Conservation (phyloP, 345 rosid genomes). For the Kernera saxatilis region DNA sequence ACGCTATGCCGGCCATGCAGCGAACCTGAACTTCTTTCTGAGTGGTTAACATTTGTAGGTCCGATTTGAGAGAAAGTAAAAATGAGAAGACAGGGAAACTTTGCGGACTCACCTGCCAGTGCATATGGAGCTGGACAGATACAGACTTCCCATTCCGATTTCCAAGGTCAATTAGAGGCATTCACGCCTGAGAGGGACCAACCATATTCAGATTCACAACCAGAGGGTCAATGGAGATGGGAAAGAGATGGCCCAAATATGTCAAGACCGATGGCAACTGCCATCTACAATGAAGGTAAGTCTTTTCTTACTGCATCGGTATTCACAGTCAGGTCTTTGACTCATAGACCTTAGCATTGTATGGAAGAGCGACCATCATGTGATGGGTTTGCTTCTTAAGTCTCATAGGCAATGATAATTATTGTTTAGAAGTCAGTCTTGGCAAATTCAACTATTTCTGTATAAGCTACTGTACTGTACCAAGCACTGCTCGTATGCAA, state of each 20-base stretch:
- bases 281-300: slow-evolving; percentile 56
- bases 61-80: not conserved
- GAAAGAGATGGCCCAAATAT: slow-evolving; percentile 66
- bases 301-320: not conserved
- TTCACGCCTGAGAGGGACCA: slow-evolving; percentile 89
- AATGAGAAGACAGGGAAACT: slow-evolving; percentile 74
- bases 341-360: not conserved
- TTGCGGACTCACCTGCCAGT: slow-evolving; percentile 48
- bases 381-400: not conserved
- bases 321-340: not conserved
- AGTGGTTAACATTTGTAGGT: not conserved
- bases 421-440: not conserved
- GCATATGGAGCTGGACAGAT: slow-evolving; percentile 54
- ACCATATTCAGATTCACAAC: slow-evolving; percentile 39
- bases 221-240: slow-evolving; percentile 69
- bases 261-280: slow-evolving; percentile 47
- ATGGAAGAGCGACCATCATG: not conserved
- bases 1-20: not conserved
- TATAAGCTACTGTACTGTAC: not conserved
- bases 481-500: not conserved
- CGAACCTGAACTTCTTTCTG: not conserved
- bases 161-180: slow-evolving; percentile 81
- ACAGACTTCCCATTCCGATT: slow-evolving; percentile 56
- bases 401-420: not conserved
- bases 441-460: not conserved